phyloP scores from a whole-genome alignment of 1,139 yeast genomes.

The Lodderomyces oxycetoniae region DNA sequence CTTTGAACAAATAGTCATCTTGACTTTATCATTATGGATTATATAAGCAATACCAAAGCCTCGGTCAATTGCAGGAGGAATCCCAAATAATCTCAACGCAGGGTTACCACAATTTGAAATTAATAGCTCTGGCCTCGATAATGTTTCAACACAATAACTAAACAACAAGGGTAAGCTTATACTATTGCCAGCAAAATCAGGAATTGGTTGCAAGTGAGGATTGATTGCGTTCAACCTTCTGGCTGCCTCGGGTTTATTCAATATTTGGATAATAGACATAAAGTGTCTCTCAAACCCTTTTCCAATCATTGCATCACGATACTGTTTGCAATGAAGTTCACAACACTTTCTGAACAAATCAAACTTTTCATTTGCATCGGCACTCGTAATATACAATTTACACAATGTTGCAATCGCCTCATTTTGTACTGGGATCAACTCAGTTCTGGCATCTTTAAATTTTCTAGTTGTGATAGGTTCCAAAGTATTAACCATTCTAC shows the following conservation, averaged over 20 bases:
- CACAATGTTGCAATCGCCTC: constrained; percentile 50
- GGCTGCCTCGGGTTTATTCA: constrained; percentile 28
- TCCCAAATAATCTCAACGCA: constrained; percentile 66
- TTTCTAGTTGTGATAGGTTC: constrained; percentile 73
- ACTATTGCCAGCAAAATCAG: constrained; percentile 16
- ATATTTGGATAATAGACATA: constrained; percentile 52
- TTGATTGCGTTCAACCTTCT: constrained; percentile 41
- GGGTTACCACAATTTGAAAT: constrained; percentile 72
- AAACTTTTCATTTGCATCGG: constrained; percentile 47
- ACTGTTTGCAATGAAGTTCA: constrained; percentile 43
- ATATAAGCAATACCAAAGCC: constrained; percentile 79
- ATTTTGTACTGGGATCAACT: constrained; percentile 60
- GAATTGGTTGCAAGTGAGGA: constrained; percentile 27
- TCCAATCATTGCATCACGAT: constrained; percentile 54
- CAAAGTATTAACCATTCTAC: constrained; percentile 59
- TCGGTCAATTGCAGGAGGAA: constrained; percentile 69
- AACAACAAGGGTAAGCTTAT: constrained; percentile 48
- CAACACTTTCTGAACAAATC: constrained; percentile 49
- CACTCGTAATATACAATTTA: constrained; percentile 56
- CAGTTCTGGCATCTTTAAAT: constrained; percentile 65
- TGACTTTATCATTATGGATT: constrained; percentile 55
- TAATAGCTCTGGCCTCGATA: constrained; percentile 40
- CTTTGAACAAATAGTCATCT: constrained; percentile 66
- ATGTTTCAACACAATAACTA: constrained; percentile 48
- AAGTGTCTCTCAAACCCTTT: constrained; percentile 69